Base-by-base conservation (phyloP, 768 basidiomycete species). In the Collybia sp. region DNA sequence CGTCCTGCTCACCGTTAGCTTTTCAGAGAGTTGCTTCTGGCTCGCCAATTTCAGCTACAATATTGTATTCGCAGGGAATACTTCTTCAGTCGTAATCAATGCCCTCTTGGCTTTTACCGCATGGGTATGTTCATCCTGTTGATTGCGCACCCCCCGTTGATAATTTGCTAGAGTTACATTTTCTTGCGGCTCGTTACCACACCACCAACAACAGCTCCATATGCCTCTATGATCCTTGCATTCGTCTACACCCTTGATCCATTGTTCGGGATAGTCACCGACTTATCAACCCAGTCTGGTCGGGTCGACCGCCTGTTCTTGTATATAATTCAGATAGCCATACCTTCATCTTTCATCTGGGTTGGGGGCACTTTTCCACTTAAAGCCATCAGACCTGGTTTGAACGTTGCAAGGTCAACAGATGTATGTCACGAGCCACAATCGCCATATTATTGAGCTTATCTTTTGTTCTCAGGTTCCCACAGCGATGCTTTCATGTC, bases 321-420 rank as follows among this genome's bases (percentile, higher is more conserved):
- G 16, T 49, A 65, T 40, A 15, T 66, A 6, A 30, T 65, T 16
- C 62, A 69, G 12, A 58, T 70, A 40, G 25, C 62, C 12, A 43
- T 71, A 8, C 66, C 77, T 2, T 52, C 56, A 8, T 5, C 64
- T 1, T 75, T 79, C 50, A 53, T 72, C 2, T 79, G 70, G 63
- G 44, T 80, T 13, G 73, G 76, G 15, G 82, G 82, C n/a, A 76
- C 78, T 4, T 61, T 79, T 30, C 84, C 81, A 11, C 47, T 86
- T 41, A 70, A 75, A 47, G 54, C 54, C 3, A 60, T 68, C 13
- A 64, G 64, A 30, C 73, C 80, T 16, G 68, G 71, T 1, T 47
- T 63, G 30, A 74, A 79, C 52, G 72, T 83, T 15, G 82, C 82
- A 2, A 59, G 57, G 44, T 57, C 65, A 16, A 61, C 62, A 41